Evolutionary conservation across 2,329 filamentous ascomycete genomes (phyloP).

Genomic region (Rosellinia necatrix): DNA sequence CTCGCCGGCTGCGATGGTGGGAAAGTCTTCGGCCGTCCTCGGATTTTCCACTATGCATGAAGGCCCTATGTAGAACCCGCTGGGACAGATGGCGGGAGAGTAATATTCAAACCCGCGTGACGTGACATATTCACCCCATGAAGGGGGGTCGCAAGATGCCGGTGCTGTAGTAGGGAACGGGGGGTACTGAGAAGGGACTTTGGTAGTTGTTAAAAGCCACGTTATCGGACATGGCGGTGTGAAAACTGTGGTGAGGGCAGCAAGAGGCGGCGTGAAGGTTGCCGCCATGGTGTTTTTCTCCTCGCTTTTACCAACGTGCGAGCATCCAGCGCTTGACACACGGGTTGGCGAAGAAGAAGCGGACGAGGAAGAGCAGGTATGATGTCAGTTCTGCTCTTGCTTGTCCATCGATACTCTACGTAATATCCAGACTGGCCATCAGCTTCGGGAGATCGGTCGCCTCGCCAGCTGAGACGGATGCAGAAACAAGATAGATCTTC

Average conservation of each 20-base stretch:
- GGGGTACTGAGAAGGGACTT: constrained; percentile 46
- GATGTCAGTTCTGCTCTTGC: neutral
- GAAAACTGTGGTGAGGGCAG: constrained; percentile 48
- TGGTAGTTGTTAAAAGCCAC: constrained; percentile 47
- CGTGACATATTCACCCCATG: constrained; percentile 43
- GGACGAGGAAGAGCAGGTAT: neutral
- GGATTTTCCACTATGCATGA: constrained; percentile 28
- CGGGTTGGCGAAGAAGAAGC: neutral
- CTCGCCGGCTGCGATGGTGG: constrained; percentile 30
- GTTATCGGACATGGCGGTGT: constrained; percentile 45
- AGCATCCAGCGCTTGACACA: constrained; percentile 12
- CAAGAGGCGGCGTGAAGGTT: constrained; percentile 35
- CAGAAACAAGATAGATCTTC: neutral
- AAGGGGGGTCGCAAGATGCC: constrained; percentile 43
- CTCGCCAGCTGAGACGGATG: constrained; percentile 13
- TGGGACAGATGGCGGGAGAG: constrained; percentile 35
- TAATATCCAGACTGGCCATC: constrained; percentile 8
- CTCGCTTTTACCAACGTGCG: neutral
- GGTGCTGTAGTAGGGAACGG: constrained; percentile 37
- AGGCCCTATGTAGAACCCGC: constrained; percentile 31
- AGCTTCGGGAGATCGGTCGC: constrained; percentile 19
- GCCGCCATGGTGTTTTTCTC: constrained; percentile 24
- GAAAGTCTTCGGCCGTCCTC: constrained; percentile 39
- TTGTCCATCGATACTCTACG: neutral
- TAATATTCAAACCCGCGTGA: constrained; percentile 42